Conservation (phyloP, 2,329 filamentous ascomycete genomes). For the Cordyceps fumosorosea region DNA sequence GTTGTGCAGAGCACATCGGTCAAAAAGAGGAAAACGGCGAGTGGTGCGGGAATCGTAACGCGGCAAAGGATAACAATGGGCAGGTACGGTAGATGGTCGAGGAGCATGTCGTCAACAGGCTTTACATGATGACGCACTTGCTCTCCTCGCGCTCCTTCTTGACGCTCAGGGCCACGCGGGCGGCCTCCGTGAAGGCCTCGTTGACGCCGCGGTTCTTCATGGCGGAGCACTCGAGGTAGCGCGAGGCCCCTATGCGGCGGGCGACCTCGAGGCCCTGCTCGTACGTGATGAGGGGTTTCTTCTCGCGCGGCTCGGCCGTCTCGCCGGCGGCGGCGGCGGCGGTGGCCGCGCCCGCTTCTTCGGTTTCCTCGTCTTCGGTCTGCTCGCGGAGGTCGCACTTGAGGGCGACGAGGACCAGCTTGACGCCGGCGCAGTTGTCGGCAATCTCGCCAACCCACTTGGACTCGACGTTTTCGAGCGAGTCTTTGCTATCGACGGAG, state of each 20-base stretch:
- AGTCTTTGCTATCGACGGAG: conserved; percentile 92
- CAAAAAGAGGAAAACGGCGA: not conserved
- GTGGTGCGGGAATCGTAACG: conserved; percentile 3
- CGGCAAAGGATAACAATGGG: not conserved
- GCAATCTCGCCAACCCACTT: conserved; percentile 99
- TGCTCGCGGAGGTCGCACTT: conserved; percentile 93
- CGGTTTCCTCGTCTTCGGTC: conserved; percentile 62
- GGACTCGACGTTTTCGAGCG: conserved; percentile 94
- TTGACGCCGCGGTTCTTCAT: conserved; percentile 98
- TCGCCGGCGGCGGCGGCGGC: conserved; percentile 29
- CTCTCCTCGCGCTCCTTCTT: conserved; percentile 58
- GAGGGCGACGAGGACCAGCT: conserved; percentile 87
- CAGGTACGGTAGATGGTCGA: not conserved
- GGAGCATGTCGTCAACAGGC: not conserved
- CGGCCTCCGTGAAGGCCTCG: conserved; percentile 96
- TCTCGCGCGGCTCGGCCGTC: conserved; percentile 40
- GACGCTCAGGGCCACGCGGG: conserved; percentile 78
- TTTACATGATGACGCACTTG: conserved; percentile 57
- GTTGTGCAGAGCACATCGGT: not conserved
- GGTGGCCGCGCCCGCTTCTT: conserved; percentile 42
- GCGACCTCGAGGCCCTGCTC: conserved; percentile 88
- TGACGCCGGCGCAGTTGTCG: conserved; percentile 93
- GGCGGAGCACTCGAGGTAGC: conserved; percentile 96
- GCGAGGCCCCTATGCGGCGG: conserved; percentile 81
- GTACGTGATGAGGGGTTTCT: conserved; percentile 76